phyloP scores from a whole-genome alignment of 164 flowering plant genomes.

The Paratinospora sagittata region DNA sequence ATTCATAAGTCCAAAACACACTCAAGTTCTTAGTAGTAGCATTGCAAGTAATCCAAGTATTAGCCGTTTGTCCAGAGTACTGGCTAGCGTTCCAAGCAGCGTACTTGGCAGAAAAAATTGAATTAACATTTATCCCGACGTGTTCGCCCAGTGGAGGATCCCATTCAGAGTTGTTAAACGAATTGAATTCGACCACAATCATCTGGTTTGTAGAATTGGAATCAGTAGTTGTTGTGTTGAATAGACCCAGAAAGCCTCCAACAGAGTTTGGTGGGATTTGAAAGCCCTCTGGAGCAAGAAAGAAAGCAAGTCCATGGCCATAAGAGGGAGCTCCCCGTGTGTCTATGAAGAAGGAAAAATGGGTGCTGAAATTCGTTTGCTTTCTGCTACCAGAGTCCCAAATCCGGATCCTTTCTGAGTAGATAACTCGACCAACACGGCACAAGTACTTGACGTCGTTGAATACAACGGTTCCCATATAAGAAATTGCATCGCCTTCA shows the following conservation, averaged over 20 bases:
- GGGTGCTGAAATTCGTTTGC: slow-evolving; percentile 30
- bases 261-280: slow-evolving; percentile 23
- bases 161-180: slow-evolving; percentile 17
- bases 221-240: slow-evolving; percentile 15
- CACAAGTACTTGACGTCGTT: slow-evolving; percentile 7
- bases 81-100: slow-evolving; percentile 23
- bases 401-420: slow-evolving; percentile 17
- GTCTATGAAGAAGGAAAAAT: slow-evolving; percentile 26
- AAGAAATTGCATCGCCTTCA: slow-evolving; percentile 32
- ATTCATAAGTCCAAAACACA: slow-evolving; percentile 20
- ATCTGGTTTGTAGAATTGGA: slow-evolving; percentile 12
- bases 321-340: neutral
- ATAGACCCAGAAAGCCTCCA: slow-evolving; percentile 26
- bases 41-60: slow-evolving; percentile 26
- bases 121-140: slow-evolving; percentile 27
- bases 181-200: slow-evolving; percentile 23
- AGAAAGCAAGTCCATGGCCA: slow-evolving; percentile 30
- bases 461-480: slow-evolving; percentile 22
- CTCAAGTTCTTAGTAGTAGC: slow-evolving; percentile 23
- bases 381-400: slow-evolving; percentile 24
- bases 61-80: slow-evolving; percentile 16
- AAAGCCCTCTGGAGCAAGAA: slow-evolving; percentile 22
- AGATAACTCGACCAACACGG: slow-evolving; percentile 20
- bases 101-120: slow-evolving; percentile 15
- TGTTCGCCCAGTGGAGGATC: slow-evolving; percentile 5